These are phyloP conservation scores for Pyrenophora seminiperda DNA, from an alignment of 2,329 filamentous ascomycete genomes.

Conservation along the genomic window DNA sequence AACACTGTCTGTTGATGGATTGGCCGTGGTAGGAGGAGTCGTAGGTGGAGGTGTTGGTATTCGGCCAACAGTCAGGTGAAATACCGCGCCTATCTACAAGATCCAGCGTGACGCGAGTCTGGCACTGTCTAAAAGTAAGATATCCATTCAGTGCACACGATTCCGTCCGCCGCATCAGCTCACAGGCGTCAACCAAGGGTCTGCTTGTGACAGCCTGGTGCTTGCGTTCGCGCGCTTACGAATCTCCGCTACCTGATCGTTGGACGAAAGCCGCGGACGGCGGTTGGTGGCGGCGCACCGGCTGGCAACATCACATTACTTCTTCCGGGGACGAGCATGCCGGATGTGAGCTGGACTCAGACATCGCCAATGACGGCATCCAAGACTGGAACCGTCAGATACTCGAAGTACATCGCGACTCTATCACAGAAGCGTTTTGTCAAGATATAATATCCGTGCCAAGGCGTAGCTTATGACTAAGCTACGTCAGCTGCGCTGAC, in stretches of 20 bases:
- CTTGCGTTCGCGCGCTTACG: slow-evolving; percentile 13
- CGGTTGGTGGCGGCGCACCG: not conserved
- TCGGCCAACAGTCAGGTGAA: not conserved
- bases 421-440: not conserved
- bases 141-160: not conserved
- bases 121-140: slow-evolving; percentile 17
- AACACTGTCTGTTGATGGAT: not conserved
- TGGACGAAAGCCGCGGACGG: slow-evolving; percentile 2
- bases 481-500: no score
- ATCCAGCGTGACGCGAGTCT: slow-evolving; percentile 11
- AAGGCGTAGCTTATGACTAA: no score
- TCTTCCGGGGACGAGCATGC: not conserved
- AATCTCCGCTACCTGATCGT: slow-evolving; percentile 9
- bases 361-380: not conserved
- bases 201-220: slow-evolving; percentile 9
- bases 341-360: not conserved
- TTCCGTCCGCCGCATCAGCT: slow-evolving; percentile 4
- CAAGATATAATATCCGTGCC: not conserved
- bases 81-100: not conserved
- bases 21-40: not conserved
- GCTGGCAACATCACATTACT: not conserved
- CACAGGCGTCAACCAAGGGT: slow-evolving; percentile 12
- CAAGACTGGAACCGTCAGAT: not conserved
- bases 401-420: not conserved
- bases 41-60: slow-evolving; percentile 2